Base-by-base conservation (phyloP, 2,329 filamentous ascomycete species). In the Colletotrichum phormii region DNA sequence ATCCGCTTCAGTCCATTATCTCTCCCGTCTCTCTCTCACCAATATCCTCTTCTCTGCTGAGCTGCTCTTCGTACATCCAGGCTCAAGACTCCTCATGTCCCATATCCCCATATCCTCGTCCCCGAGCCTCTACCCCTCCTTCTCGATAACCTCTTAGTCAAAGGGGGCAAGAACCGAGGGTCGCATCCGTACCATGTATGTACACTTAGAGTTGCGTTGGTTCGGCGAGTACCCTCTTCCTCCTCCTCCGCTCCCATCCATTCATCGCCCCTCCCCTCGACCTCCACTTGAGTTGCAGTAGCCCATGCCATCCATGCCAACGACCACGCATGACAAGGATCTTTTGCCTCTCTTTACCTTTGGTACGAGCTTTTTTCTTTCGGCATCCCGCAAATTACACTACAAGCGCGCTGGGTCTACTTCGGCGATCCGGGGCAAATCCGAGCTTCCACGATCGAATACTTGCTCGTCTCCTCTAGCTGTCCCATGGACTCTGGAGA, bases 391-490 rank as follows among this genome's bases (percentile, higher is more conserved):
- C 22, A 66, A 54, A 60, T 46, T 53, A 64, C n/a, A 64, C 66
- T 46, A n/a, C 2, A 37, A n/a, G 65, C 57, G 42, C 33, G 57
- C 57, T 61, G 57, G 64, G 35, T 35, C 22, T 54, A 35, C 53
- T 57, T 71, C 67, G 67, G 62, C 67, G 61, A 71, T 71, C 67
- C 61, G 67, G 67, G 62, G 55, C 67, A 66, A 71, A 66, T 66
- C 67, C 67, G 67, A 71, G 67, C 62, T 66, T 46, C 54, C 67
- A 57, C 46, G 54, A 60, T 60, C 42, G 42, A 42, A 58, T 35
- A 54, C 59, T 26, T 59, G 54, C 61, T 53, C 66, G 18, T 49
- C 51, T 13, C 51, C 42, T 15, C 3, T n/a, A 46, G 15, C 42
- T 46, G 6, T 46, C 42, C 42, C 42, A 9, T n/a, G 5, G 2